Evolutionary conservation across 179 eudicot species (phyloP), one percentile per base, ranked within the genome.

Genomic region (Gypsophila paniculata): DNA sequence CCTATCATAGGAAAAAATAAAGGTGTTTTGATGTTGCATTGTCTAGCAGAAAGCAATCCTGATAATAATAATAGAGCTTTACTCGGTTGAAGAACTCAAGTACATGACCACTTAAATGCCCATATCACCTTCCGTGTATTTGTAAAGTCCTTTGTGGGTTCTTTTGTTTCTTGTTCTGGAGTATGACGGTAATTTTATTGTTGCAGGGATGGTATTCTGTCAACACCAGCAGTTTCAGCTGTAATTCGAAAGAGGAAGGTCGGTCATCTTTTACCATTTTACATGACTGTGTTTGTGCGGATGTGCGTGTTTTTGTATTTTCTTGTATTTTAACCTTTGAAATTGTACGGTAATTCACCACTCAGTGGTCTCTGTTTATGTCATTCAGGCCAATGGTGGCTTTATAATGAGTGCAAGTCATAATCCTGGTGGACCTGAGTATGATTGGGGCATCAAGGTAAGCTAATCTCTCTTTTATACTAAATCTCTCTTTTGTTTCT

Each of bases 391-490:
- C 60, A 91, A 94, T 87, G 99, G 99, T 75, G 99, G 96, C 73
- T 91, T 91, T 74, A 87, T 94, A 76, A 94, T 94, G 97, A 94
- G 99, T 83, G 97, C 97, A 62, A 94, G 99, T 81, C 99, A 91
- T 77, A 94, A 94, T 86, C 99, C 96, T 67, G 99, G 97, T 61
- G 99, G 97, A 36, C 99, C 95, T 21, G 99, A 94, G 26, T 90
- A 90, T 83, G 99, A 94, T 72, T 94, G 99, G 99, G 99, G 99
- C 60, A 91, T 94, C 83, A 91, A 94, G 96, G 99, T 94, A 74
- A 79, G 58, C 48, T 71, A 22, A 48, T 39, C n/a, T n/a, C n/a
- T n/a, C n/a, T n/a, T n/a, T n/a, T n/a, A n/a, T n/a, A 29, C 14
- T 42, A 15, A 32, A 23, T 12, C 26, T 39, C 38, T 54, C n/a